A percentile compares a stretch with the other conserved stretches of the same genome.
phyloP scores from a whole-genome alignment of 2,329 filamentous ascomycete species.

The Neofusicoccum parvum region DNA sequence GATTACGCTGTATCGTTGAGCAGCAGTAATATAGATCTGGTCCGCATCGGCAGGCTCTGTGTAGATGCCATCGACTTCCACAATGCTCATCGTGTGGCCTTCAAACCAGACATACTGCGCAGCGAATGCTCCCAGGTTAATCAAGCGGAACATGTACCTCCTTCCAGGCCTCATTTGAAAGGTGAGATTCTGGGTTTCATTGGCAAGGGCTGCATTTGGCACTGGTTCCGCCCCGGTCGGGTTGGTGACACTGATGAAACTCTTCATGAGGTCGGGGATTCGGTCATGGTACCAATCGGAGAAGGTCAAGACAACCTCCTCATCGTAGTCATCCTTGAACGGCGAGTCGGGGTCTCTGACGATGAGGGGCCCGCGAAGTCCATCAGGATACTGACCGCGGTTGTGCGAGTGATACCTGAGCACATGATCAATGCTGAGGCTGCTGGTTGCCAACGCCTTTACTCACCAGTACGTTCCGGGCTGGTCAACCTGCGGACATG shows the following conservation, averaged over 20 bases:
- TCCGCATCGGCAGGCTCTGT: constrained; percentile 62
- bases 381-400: constrained; percentile 65
- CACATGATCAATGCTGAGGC: neutral
- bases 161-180: constrained; percentile 53
- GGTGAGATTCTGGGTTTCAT: constrained; percentile 56
- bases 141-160: constrained; percentile 66
- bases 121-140: constrained; percentile 72
- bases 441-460: neutral
- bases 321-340: constrained; percentile 56
- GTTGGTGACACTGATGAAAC: constrained; percentile 53
- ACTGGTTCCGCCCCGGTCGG: constrained; percentile 66
- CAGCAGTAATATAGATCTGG: constrained; percentile 67
- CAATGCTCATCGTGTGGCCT: constrained; percentile 64
- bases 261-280: constrained; percentile 46
- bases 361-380: constrained; percentile 67
- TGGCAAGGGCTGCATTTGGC: constrained; percentile 66
- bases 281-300: constrained; percentile 73
- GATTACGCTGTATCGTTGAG: constrained; percentile 71
- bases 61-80: constrained; percentile 71
- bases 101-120: constrained; percentile 74
- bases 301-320: constrained; percentile 67
- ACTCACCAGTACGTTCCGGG: constrained; percentile 56
- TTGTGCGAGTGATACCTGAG: constrained; percentile 66
- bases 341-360: constrained; percentile 62
- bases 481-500: constrained; percentile 46